These are phyloP conservation scores for Colletotrichum siamense DNA, from an alignment of 2,329 filamentous ascomycete species.

Conservation along the genomic window DNA sequence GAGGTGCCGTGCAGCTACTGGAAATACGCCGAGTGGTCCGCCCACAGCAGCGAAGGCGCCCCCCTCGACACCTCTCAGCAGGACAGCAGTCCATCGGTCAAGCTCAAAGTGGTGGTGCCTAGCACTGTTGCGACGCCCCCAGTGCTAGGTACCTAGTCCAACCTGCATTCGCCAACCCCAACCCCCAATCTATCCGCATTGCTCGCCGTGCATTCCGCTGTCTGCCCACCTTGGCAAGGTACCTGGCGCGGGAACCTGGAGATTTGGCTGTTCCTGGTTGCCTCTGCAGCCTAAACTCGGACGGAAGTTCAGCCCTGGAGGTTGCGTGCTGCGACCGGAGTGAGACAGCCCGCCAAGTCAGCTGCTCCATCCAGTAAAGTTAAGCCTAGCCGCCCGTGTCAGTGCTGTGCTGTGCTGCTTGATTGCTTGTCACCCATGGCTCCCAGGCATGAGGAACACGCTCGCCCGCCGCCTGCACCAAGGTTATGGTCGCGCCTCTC, in stretches of 20 bases:
- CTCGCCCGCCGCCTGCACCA: constrained; percentile 45
- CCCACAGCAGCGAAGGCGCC: neutral
- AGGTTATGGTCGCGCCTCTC: constrained; percentile 56
- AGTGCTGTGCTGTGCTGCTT: neutral
- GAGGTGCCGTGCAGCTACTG: neutral
- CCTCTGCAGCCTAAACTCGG: constrained; percentile 3
- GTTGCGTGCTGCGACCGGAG: constrained; percentile 8
- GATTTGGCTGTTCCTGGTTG: neutral
- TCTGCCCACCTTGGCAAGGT: neutral
- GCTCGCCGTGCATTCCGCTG: neutral
- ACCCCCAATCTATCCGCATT: neutral
- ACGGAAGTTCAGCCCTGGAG: neutral
- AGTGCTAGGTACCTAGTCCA: constrained; percentile 10
- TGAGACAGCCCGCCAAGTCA: constrained; percentile 8
- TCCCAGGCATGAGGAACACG: constrained; percentile 21
- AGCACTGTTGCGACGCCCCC: neutral
- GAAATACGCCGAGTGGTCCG: constrained; percentile 15
- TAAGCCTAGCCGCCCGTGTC: neutral
- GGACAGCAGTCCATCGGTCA: neutral
- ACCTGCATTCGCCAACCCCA: neutral
- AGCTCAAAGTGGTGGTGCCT: constrained; percentile 5
- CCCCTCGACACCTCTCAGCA: neutral
- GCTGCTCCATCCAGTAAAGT: constrained; percentile 14
- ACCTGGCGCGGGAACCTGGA: neutral
- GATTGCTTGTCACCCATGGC: constrained; percentile 13